These are phyloP conservation scores for Dendrobium nobile DNA, from an alignment of 106 monocot species.

Conservation along the genomic window DNA sequence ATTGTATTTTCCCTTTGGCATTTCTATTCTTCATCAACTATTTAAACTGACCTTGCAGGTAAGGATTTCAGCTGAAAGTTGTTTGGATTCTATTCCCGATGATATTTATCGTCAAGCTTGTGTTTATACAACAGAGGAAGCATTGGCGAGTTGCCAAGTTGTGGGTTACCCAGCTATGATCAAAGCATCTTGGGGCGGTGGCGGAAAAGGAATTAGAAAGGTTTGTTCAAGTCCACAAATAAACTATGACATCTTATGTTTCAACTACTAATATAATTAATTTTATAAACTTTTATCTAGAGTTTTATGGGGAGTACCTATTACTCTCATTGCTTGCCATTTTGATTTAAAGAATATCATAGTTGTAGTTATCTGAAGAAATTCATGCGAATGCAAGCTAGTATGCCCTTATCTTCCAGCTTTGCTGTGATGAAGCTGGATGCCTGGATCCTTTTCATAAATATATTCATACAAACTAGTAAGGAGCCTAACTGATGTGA, in stretches of 20 bases:
- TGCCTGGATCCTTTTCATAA: too few species aligned
- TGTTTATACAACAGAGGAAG: slow-evolving; percentile 92
- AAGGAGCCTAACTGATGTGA: neutral
- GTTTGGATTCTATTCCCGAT: slow-evolving; percentile 77
- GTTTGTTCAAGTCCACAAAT: slow-evolving; percentile 19
- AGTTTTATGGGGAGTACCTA: neutral
- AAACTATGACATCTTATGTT: slow-evolving; percentile 1
- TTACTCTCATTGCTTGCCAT: neutral
- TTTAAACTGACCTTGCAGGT: slow-evolving; percentile 38
- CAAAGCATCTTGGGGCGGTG: slow-evolving; percentile 99
- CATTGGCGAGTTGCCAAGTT: slow-evolving; percentile 83
- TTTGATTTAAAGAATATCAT: neutral
- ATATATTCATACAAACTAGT: neutral
- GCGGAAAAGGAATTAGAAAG: slow-evolving; percentile 99
- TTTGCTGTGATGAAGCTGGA: too few species aligned
- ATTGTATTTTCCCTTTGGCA: neutral
- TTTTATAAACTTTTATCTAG: neutral
- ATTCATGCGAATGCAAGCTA: neutral
- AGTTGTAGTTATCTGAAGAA: neutral
- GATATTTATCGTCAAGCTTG: slow-evolving; percentile 88
- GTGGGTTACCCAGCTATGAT: slow-evolving; percentile 99
- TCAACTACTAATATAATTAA: neutral
- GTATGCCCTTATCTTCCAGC: neutral
- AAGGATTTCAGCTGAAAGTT: slow-evolving; percentile 56
- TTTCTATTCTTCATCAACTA: neutral